Evolutionary conservation across 2,329 filamentous ascomycete species (phyloP).

Genomic region (Onygena corvina): DNA sequence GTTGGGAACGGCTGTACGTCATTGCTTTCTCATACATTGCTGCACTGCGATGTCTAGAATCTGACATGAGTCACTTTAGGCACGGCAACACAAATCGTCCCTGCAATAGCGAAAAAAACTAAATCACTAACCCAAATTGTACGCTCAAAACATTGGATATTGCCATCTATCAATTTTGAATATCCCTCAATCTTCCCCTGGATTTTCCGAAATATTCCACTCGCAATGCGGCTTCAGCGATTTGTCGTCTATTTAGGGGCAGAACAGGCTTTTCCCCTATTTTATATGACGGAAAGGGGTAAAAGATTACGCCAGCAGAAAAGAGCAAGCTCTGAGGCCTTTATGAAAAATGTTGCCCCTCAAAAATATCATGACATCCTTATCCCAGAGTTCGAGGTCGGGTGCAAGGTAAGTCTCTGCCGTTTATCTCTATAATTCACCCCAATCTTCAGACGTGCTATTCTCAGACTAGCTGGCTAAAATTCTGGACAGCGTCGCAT

Average conservation of each 20-base stretch:
- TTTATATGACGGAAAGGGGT: conserved; percentile 37
- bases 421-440: not conserved
- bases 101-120: conserved; percentile 29
- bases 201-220: conserved; percentile 36
- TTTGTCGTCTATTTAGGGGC: conserved; percentile 27
- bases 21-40: not conserved
- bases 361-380: conserved; percentile 48
- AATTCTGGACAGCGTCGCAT: conserved; percentile 45
- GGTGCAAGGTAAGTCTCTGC: conserved; percentile 40
- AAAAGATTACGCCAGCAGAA: conserved; percentile 28
- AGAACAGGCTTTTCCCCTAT: conserved; percentile 20
- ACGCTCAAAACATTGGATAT: conserved; percentile 46
- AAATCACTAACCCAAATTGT: conserved; percentile 47
- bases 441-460: not conserved
- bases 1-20: conserved; percentile 27
- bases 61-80: conserved; percentile 12
- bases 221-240: conserved; percentile 31
- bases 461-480: not conserved
- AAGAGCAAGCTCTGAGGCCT: conserved; percentile 32
- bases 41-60: not conserved
- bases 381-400: conserved; percentile 49
- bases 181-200: conserved; percentile 40
- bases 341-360: conserved; percentile 41
- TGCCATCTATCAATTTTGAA: conserved; percentile 31
- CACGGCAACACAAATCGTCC: conserved; percentile 22